phyloP scores from a whole-genome alignment of 1,284 basidiomycete species.

The Austroboletus niveus region DNA sequence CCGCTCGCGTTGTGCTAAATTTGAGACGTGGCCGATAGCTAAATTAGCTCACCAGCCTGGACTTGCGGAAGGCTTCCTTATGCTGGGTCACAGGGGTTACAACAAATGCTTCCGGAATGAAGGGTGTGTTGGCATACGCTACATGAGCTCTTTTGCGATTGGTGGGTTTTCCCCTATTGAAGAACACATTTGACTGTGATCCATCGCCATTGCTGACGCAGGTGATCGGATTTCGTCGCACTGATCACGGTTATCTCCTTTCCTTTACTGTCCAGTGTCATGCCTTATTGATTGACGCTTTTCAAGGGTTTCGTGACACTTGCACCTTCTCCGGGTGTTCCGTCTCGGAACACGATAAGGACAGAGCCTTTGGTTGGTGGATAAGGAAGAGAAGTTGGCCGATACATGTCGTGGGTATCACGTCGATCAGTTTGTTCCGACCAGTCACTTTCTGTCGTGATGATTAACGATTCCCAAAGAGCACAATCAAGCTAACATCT shows the following conservation, averaged over 20 bases:
- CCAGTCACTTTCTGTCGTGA: constrained; percentile 1
- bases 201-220: neutral
- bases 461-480: constrained; percentile 9
- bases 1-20: neutral
- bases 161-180: constrained; percentile 18
- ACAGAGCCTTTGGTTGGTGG: constrained; percentile 15
- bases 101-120: constrained; percentile 11
- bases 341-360: constrained; percentile 23
- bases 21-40: constrained; percentile 16
- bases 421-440: constrained; percentile 4
- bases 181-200: constrained; percentile 2
- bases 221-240: neutral
- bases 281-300: neutral
- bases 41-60: constrained; percentile 19
- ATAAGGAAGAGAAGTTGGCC: constrained; percentile 17
- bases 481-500: constrained; percentile 6
- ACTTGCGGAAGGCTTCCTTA: neutral
- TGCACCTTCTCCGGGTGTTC: constrained; percentile 1
- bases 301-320: neutral
- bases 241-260: constrained; percentile 4
- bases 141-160: constrained; percentile 28
- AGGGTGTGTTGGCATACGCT: constrained; percentile 3
- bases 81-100: constrained; percentile 6
- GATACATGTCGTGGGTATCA: constrained; percentile 9
- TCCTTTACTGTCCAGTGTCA: neutral